Evolutionary conservation across 805 yeast genomes (phyloP), one percentile per base, ranked within the genome.

Genomic region (Kluyveromyces starmeri): DNA sequence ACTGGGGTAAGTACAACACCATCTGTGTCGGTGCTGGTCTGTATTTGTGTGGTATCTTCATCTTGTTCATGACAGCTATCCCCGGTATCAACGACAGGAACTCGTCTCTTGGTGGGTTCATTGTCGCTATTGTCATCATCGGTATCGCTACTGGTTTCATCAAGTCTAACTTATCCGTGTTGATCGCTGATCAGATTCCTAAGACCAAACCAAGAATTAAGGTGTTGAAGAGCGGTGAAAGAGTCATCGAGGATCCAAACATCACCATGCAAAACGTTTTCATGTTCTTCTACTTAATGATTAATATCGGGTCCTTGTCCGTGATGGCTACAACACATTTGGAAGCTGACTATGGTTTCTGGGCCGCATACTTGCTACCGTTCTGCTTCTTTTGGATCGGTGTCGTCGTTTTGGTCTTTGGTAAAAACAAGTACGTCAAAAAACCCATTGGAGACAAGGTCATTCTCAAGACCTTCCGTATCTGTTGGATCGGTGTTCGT

Each of bases 61-160:
- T 83, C 36, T 64, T 82, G 33, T 75, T 81, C 51, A 64, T 76
- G 39, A 81, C 92, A 20, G 76, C 88, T 6, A 58, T 81, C 35
- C 88, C 86, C 17, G 37, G 56, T 16, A 62, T 69, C 12, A 66
- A 78, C 27, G 62, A 71, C 23, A 55, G 56, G 17, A 62, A 64
- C 15, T 70, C 75, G 19, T 73, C 83, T 20, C 54, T 75, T 36
- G 85, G 77, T 42, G 88, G 89, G 27, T 73, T 75, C 13, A 50
- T 62, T 36, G 50, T 53, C 12, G 42, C 64, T 18, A 58, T 63
- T 32, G 41, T 64, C 39, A 52, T 75, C 35, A 72, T 83, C 47
- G 89, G 89, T 45, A 46, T 79, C 25, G 89, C 85, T 26, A 78
- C 92, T 20, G 92, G 92, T 50, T 79, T 85, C 46, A 83, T 83